Evolutionary conservation across 192 early-diverging fungal genomes (phyloP).

Genomic region (Pilobolus umbonatus): DNA sequence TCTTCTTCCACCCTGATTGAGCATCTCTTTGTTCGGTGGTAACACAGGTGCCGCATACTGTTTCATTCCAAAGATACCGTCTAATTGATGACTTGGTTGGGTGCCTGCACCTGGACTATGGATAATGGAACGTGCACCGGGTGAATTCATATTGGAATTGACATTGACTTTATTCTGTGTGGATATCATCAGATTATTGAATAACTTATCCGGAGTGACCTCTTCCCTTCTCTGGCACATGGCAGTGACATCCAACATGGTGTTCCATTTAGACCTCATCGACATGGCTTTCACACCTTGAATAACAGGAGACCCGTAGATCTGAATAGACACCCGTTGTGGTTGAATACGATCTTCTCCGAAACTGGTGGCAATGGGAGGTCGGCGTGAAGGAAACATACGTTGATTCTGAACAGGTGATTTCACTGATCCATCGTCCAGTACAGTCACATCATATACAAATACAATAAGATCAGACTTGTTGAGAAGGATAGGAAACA

Average conservation of each 20-base stretch:
- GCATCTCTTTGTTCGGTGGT: background rate
- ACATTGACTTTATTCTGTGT: background rate
- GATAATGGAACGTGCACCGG: slow-evolving; percentile 20
- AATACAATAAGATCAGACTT: slow-evolving; percentile 53
- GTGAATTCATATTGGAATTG: slow-evolving; percentile 13
- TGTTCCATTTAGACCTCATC: slow-evolving; percentile 59
- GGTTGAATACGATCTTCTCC: slow-evolving; percentile 32
- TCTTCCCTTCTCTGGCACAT: slow-evolving; percentile 33
- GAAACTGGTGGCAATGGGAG: slow-evolving; percentile 1
- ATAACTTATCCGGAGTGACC: background rate
- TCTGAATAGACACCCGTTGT: slow-evolving; percentile 47
- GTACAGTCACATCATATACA: slow-evolving; percentile 48
- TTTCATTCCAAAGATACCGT: slow-evolving; percentile 10
- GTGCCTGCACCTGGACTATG: slow-evolving; percentile 17
- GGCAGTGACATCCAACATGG: slow-evolving; percentile 48
- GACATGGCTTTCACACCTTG: slow-evolving; percentile 38
- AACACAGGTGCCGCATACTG: background rate
- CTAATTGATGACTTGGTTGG: slow-evolving; percentile 4
- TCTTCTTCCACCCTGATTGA: background rate
- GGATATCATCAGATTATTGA: background rate
- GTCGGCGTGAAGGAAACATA: slow-evolving; percentile 20
- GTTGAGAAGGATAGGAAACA: slow-evolving; percentile 44
- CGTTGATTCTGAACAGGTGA: slow-evolving; percentile 21
- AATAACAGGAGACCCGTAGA: slow-evolving; percentile 44
- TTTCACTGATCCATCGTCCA: slow-evolving; percentile 42